phyloP scores from a whole-genome alignment of 2,329 filamentous ascomycete species.

The Zymoseptoria tritici region DNA sequence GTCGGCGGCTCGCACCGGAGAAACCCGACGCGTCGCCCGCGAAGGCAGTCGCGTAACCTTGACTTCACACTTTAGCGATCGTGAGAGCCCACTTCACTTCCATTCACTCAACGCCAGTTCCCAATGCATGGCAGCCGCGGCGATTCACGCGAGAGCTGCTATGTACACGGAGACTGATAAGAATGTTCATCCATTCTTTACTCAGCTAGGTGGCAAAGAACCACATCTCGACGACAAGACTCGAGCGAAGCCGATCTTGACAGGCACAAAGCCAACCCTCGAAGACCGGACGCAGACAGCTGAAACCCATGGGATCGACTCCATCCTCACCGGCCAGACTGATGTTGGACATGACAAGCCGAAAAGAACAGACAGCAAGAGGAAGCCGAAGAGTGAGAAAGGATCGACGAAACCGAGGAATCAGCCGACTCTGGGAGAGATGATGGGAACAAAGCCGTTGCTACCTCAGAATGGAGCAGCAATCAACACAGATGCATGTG shows the following conservation, averaged over 20 bases:
- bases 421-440: slow-evolving; percentile 25
- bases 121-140: slow-evolving; percentile 17
- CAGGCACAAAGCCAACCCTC: not conserved
- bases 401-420: slow-evolving; percentile 15
- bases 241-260: slow-evolving; percentile 1
- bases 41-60: not conserved
- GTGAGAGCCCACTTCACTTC: not conserved
- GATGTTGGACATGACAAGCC: slow-evolving; percentile 2
- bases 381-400: slow-evolving; percentile 12
- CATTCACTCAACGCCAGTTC: not conserved
- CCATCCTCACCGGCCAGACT: not conserved
- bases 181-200: slow-evolving; percentile 28
- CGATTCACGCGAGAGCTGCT: slow-evolving; percentile 6
- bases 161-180: slow-evolving; percentile 20
- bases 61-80: not conserved
- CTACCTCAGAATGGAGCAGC: not conserved
- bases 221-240: not conserved
- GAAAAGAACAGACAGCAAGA: slow-evolving; percentile 10
- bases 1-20: not conserved
- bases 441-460: slow-evolving; percentile 19
- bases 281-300: not conserved
- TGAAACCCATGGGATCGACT: not conserved
- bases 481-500: not conserved
- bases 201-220: slow-evolving; percentile 12
- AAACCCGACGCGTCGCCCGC: not conserved